These are phyloP conservation scores for Gracilariopsis chorda DNA, from an alignment of 23 red algal species.

Conservation along the genomic window DNA sequence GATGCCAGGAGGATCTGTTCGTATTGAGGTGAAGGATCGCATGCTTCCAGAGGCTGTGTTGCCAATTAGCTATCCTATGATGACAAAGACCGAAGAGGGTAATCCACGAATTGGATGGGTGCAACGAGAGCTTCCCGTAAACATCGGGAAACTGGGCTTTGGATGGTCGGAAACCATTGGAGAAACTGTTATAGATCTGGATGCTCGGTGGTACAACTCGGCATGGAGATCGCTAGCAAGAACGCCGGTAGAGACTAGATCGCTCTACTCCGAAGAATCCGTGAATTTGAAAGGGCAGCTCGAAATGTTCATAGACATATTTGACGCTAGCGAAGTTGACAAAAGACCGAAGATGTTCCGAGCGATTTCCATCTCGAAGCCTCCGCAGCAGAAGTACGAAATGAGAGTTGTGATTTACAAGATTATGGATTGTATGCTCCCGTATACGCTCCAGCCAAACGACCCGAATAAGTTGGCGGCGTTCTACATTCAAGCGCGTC, in stretches of 20 bases:
- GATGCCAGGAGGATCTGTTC: constrained; percentile 76
- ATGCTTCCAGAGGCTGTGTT: constrained; percentile 69
- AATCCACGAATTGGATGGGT: constrained; percentile 25
- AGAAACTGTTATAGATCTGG: constrained; percentile 88
- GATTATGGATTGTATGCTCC: constrained; percentile 60
- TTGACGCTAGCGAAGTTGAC: constrained; percentile 76
- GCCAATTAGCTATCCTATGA: constrained; percentile 65
- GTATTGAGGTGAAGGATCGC: constrained; percentile 87
- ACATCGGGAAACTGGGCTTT: constrained; percentile 74
- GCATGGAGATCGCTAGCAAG: constrained; percentile 60
- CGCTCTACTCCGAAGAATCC: constrained; percentile 63
- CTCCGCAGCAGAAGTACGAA: constrained; percentile 43
- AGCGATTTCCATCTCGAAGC: constrained; percentile 49
- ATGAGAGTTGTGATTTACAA: constrained; percentile 76
- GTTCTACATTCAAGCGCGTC: constrained; percentile 60
- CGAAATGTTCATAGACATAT: constrained; percentile 88
- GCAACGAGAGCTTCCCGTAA: constrained; percentile 68
- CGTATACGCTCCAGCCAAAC: constrained; percentile 48
- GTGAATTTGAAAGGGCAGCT: constrained; percentile 78
- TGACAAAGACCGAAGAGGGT: constrained; percentile 36
- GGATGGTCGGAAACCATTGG: constrained; percentile 81
- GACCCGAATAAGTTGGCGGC: constrained; percentile 40
- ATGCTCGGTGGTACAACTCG: constrained; percentile 93
- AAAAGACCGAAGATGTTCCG: constrained; percentile 61
- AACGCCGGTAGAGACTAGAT: constrained; percentile 81